phyloP scores from a whole-genome alignment of 805 yeast species.

The Wickerhamiella australiensis region DNA sequence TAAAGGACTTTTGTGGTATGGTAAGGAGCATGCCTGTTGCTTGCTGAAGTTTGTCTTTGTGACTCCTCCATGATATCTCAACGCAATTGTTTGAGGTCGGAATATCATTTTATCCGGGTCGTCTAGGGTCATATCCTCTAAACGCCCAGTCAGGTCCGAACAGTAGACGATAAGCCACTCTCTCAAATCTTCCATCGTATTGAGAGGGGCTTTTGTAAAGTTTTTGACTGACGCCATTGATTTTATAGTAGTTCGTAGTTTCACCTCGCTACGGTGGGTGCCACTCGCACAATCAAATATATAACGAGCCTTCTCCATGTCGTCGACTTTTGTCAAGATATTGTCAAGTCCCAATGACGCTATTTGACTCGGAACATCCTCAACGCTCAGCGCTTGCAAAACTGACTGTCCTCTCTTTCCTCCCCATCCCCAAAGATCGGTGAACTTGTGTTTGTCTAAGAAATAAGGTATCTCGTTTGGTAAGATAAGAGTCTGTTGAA shows the following conservation, averaged over 20 bases:
- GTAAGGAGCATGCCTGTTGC: constrained; percentile 10
- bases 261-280: constrained; percentile 39
- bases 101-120: constrained; percentile 41
- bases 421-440: constrained; percentile 82
- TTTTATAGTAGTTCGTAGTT: constrained; percentile 50
- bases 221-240: constrained; percentile 87
- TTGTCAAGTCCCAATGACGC: constrained; percentile 16
- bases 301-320: constrained; percentile 38
- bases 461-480: constrained; percentile 40
- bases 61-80: constrained; percentile 26
- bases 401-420: constrained; percentile 70
- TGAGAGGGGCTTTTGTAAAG: constrained; percentile 47
- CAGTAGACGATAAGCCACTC: constrained; percentile 77
- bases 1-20: constrained; percentile 6
- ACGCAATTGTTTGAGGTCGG: constrained; percentile 45
- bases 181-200: constrained; percentile 41
- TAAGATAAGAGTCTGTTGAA: constrained; percentile 66
- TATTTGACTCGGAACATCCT: constrained; percentile 34
- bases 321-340: constrained; percentile 28
- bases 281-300: constrained; percentile 60
- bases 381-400: constrained; percentile 39
- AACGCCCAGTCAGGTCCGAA: constrained; percentile 61
- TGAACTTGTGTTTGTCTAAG: constrained; percentile 46
- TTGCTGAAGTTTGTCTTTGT: neutral
- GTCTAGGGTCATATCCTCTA: constrained; percentile 46